Evolutionary conservation across 2,329 filamentous ascomycete genomes (phyloP).

Genomic region (Myotisia sp.): DNA sequence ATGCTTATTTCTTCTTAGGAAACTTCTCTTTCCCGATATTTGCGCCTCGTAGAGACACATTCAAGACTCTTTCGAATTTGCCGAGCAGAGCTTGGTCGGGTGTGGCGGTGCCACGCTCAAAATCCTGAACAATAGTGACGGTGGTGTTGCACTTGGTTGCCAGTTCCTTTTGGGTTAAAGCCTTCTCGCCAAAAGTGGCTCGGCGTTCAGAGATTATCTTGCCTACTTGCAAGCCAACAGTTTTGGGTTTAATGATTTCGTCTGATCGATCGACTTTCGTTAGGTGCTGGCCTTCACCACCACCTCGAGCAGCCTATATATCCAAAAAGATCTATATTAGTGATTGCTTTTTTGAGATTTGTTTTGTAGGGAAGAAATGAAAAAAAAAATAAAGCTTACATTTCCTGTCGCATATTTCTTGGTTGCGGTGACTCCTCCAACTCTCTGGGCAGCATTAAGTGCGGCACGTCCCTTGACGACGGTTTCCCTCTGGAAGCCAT

Average conservation of each 20-base stretch:
- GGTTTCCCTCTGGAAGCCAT: slow-evolving; percentile 57
- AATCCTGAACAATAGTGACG: slow-evolving; percentile 61
- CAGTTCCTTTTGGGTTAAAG: slow-evolving; percentile 84
- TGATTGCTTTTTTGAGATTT: neutral
- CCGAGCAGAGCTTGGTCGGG: slow-evolving; percentile 73
- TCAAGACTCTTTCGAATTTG: slow-evolving; percentile 69
- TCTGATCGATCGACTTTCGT: slow-evolving; percentile 96
- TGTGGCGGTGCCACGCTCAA: slow-evolving; percentile 63
- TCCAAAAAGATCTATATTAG: slow-evolving; percentile 5
- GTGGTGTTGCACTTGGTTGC: slow-evolving; percentile 86
- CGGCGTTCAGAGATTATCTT: slow-evolving; percentile 70
- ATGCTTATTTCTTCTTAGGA: slow-evolving; percentile 45
- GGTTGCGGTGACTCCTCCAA: slow-evolving; percentile 59
- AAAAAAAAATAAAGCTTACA: too few species aligned
- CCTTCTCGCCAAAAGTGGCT: slow-evolving; percentile 70
- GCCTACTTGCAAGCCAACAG: slow-evolving; percentile 65
- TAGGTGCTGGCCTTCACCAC: slow-evolving; percentile 76
- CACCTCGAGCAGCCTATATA: slow-evolving; percentile 17
- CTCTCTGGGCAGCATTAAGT: slow-evolving; percentile 78
- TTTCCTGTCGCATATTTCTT: slow-evolving; percentile 81
- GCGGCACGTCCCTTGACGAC: slow-evolving; percentile 73
- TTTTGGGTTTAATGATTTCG: slow-evolving; percentile 96
- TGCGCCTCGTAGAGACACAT: slow-evolving; percentile 70
- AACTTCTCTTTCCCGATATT: slow-evolving; percentile 79
- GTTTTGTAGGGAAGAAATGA: slow-evolving; percentile 29